These are phyloP conservation scores for Rosa persica DNA, from an alignment of 306 rosid species.

Conservation along the genomic window DNA sequence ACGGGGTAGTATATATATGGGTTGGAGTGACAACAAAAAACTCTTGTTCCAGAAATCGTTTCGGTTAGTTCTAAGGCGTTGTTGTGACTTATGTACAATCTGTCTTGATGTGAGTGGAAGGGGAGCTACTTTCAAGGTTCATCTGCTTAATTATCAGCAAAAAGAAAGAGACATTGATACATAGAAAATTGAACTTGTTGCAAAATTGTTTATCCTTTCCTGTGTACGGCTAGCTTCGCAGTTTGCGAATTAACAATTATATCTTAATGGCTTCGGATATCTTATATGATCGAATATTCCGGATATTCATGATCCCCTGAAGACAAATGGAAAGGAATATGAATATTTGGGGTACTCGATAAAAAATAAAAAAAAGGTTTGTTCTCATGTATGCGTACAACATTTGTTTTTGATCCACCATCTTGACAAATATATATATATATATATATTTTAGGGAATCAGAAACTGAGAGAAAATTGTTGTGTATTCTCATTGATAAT, in stretches of 20 bases:
- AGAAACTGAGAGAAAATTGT: no score
- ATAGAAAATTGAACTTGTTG: not conserved
- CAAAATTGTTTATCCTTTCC: not conserved
- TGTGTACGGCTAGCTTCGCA: not conserved
- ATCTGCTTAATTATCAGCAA: not conserved
- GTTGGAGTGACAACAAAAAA: not conserved
- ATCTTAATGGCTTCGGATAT: not conserved
- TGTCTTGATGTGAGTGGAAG: not conserved
- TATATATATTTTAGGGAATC: no score
- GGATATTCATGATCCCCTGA: not conserved
- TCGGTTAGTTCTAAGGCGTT: not conserved
- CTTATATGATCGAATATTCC: no score
- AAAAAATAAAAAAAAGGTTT: no score
- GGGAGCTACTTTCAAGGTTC: not conserved
- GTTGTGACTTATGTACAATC: not conserved
- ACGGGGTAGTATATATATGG: not conserved
- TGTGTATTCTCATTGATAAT: no score
- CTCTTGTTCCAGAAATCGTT: slow-evolving; percentile 2
- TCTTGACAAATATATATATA: no score
- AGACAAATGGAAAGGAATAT: not conserved
- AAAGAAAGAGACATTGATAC: not conserved
- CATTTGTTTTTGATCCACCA: no score
- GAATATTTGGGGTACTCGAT: no score
- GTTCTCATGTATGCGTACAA: no score
- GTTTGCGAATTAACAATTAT: not conserved